Percentiles rank a stretch among this genome's conserved stretches.
phyloP scores from a whole-genome alignment of 441 rosid species.

The Aleurites moluccanus region DNA sequence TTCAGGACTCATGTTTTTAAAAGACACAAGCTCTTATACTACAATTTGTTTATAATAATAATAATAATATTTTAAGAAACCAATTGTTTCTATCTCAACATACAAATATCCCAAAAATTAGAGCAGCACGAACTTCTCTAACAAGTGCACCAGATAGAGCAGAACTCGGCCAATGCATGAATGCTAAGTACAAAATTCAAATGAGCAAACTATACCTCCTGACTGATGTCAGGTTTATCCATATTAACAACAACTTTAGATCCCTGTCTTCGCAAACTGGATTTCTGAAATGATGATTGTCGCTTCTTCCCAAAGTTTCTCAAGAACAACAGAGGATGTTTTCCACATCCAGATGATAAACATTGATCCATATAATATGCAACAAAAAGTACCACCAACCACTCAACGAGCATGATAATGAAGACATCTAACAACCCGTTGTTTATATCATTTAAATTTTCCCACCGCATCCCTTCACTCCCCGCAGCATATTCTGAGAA shows the following conservation, averaged over 20 bases:
- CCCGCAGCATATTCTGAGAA: conserved; percentile 63
- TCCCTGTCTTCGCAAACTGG: conserved; percentile 48
- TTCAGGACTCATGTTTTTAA: neutral
- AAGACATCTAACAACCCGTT: conserved; percentile 74
- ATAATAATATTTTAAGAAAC: too few species aligned
- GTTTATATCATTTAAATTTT: conserved; percentile 45
- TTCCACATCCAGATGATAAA: conserved; percentile 53
- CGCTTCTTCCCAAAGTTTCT: conserved; percentile 42
- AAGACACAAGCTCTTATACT: too few species aligned
- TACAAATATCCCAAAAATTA: neutral
- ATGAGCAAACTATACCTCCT: conserved; percentile 65
- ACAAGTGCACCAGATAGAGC: neutral
- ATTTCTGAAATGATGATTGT: conserved; percentile 39
- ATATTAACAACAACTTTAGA: conserved; percentile 68
- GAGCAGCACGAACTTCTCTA: neutral
- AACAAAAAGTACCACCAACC: conserved; percentile 58
- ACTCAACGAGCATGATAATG: conserved; percentile 72
- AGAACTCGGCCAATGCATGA: neutral
- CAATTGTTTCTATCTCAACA: neutral
- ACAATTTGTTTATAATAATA: too few species aligned
- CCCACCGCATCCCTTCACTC: conserved; percentile 74
- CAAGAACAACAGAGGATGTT: conserved; percentile 57
- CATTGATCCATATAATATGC: conserved; percentile 74
- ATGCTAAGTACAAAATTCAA: neutral
- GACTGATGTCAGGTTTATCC: conserved; percentile 76